These are phyloP conservation scores for Rhizopogon sp. DNA, from an alignment of 768 basidiomycete genomes.

Conservation along the genomic window DNA sequence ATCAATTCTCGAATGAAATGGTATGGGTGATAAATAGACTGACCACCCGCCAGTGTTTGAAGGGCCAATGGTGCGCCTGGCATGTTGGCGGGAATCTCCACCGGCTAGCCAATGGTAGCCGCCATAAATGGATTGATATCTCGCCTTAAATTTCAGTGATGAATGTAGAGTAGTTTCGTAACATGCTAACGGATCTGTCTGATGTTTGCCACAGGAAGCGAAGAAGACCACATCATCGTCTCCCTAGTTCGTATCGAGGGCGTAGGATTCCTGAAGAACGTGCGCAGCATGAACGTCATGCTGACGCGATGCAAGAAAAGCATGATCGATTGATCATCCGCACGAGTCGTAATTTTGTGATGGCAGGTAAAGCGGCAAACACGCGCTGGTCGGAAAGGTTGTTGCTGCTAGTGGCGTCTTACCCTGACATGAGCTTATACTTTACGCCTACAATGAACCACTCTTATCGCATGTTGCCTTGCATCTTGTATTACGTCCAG, in stretches of 20 bases:
- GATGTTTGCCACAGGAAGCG: conserved; percentile 54
- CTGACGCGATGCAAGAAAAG: conserved; percentile 67
- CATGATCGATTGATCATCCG: conserved; percentile 79
- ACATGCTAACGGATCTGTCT: conserved; percentile 4
- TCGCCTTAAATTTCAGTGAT: too few species aligned
- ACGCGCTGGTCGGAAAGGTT: conserved; percentile 23
- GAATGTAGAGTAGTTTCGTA: conserved; percentile 4
- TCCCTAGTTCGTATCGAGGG: conserved; percentile 57
- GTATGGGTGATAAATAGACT: too few species aligned
- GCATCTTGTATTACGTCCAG: too few species aligned
- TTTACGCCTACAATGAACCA: too few species aligned
- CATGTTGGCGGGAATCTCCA: too few species aligned
- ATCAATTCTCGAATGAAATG: too few species aligned
- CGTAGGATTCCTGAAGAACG: conserved; percentile 60
- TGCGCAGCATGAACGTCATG: conserved; percentile 80
- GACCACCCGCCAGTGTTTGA: too few species aligned
- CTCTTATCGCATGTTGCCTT: too few species aligned
- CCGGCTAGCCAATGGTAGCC: too few species aligned
- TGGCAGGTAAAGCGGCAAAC: conserved; percentile 2
- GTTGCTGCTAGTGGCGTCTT: conserved; percentile 5
- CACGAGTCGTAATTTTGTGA: conserved; percentile 35
- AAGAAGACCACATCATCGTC: conserved; percentile 69
- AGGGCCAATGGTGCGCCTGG: too few species aligned
- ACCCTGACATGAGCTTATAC: too few species aligned
- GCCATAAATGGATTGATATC: too few species aligned